Evolutionary conservation across 345 rosid genomes (phyloP), one percentile per base, ranked within the genome.

Genomic region (Lagerstroemia speciosa): DNA sequence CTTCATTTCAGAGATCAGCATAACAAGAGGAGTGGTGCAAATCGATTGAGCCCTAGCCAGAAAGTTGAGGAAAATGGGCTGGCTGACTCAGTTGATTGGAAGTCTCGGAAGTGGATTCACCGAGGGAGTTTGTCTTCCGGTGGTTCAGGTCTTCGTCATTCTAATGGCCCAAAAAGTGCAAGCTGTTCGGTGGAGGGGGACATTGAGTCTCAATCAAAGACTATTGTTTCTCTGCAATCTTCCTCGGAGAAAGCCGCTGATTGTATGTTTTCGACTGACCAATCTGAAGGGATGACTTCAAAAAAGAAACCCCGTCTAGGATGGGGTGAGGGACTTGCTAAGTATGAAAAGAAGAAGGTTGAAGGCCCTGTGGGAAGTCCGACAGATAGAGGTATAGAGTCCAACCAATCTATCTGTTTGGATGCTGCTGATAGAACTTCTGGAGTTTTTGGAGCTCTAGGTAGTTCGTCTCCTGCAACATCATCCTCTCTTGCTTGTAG

Each of bases 251-350:
- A 90, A 71, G 92, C 82, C 70, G 84, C 83, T 72, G 76, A 83
- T 12, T 83, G 80, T 77, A 79, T 73, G 73, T 78, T 81, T 66
- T 79, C 93, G 69, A 75, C 75, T 60, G 79, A 73, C 0, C 83
- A 79, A 61, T 67, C 75, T 41, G 97, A 87, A 61, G 98, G 87
- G 72, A 81, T 73, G 60, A 69, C 72, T 66, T 80, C 91, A 29
- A 86, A 90, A 75, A 95, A 95, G 83, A 95, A 95, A 72, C 90
- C 91, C 33, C 94, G 99, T 66, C 93, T 95, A 20, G 86, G 86
- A 40, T 95, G 98, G 98, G 99, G 99, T 43, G 96, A 95, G 75
- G 99, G 99, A 38, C 83, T 95, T 78, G 98, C 98, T 3, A 92
- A 92, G 76, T 95, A 85, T 73, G 99, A 95, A 81, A 92, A 87